Base-by-base conservation (phyloP, 129 eudicot species). In the Flaveria trinervia region DNA sequence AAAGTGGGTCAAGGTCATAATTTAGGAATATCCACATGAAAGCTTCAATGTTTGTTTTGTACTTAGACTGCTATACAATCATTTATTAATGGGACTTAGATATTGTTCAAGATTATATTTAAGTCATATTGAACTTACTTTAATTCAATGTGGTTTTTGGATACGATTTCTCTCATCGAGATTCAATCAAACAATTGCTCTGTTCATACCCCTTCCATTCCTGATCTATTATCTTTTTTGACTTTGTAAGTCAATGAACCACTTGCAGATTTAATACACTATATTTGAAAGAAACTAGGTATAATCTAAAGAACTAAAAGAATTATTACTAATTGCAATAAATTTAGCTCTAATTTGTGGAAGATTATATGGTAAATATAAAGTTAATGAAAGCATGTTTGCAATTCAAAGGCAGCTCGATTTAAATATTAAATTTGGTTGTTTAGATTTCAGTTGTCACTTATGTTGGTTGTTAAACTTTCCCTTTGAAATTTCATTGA, bases 391-490 rank as follows among this genome's bases (percentile, higher is more conserved):
- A 9, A 18, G 9, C 33, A 57, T 9, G 30, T 22, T 57, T 18
- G 41, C 7, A 36, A 36, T 36, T 36, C 5, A 36, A 36, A 36
- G 41, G 41, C 7, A 5, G 0, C 7, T 30, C 36, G 5, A 57
- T 57, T 22, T 22, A 57, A 23, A 57, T 13, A 57, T 22, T 23
- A 20, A 41, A 18, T n/a, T 20, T 13, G 33, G 73, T 39, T 33
- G 14, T 30, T 5, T 12, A 10, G 44, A 49, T 26, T 36, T 74
- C 18, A 9, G 60, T 22, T 44, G 41, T 36, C 0, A 22, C 62
- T 11, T 75, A 30, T 75, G 28, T 9, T 46, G 46, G n/a, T 44
- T 61, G 62, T 65, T 46, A 64, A 65, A 52, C 49, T 77, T 18
- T 52, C 15, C 14, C 51, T 76, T 1, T 26, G 17, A 51, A 77